phyloP scores from a whole-genome alignment of 2,329 filamentous ascomycete species.

The Hirsutella minnesotensis region DNA sequence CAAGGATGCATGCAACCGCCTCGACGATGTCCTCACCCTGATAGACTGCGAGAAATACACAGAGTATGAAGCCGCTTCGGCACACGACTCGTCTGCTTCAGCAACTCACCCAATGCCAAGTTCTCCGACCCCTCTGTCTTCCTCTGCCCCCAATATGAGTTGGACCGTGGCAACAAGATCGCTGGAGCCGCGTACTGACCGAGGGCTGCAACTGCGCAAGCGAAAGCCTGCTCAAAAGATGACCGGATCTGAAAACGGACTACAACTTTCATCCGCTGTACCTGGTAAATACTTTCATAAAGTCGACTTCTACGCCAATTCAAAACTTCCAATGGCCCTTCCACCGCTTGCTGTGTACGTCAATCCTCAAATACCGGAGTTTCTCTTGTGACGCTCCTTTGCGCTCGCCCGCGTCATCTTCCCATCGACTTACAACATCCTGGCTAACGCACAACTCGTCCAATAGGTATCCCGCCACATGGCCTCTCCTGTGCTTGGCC shows the following conservation, averaged over 20 bases:
- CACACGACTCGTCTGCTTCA: too few species aligned
- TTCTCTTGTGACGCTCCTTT: too few species aligned
- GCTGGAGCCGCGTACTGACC: too few species aligned
- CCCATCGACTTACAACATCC: too few species aligned
- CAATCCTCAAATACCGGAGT: background rate
- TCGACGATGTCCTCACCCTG: slow-evolving; percentile 57
- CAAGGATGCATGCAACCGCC: slow-evolving; percentile 48
- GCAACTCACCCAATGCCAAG: too few species aligned
- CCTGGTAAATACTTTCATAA: slow-evolving; percentile 58
- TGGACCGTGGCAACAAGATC: background rate
- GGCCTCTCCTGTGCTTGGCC: slow-evolving; percentile 65
- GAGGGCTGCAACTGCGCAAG: too few species aligned
- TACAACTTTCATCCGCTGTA: slow-evolving; percentile 10
- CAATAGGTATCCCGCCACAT: slow-evolving; percentile 19
- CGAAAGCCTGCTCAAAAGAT: too few species aligned
- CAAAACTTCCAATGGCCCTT: slow-evolving; percentile 55
- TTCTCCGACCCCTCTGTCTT: slow-evolving; percentile 14
- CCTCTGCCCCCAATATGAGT: slow-evolving; percentile 8
- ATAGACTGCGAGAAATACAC: slow-evolving; percentile 52
- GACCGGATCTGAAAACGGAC: too few species aligned
- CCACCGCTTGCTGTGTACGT: slow-evolving; percentile 55
- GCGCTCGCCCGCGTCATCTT: background rate
- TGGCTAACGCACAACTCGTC: too few species aligned
- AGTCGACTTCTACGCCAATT: slow-evolving; percentile 68
- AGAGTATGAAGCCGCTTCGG: slow-evolving; percentile 38